Conservation (phyloP, 1,284 basidiomycete genomes). For the Vanrija sp. region DNA sequence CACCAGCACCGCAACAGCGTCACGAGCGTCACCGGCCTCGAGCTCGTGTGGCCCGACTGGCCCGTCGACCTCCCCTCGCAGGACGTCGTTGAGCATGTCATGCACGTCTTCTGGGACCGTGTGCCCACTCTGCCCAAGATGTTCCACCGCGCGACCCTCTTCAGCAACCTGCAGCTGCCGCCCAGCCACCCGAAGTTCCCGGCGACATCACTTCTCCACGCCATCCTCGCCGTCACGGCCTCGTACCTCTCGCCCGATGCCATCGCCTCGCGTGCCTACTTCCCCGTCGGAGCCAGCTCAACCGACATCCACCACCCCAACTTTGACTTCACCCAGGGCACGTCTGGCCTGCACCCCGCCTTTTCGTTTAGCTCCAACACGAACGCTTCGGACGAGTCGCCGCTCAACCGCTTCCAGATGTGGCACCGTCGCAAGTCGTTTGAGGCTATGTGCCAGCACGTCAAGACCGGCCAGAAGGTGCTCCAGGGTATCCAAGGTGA, state of each 20-base stretch:
- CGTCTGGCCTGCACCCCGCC: neutral
- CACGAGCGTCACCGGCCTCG: neutral
- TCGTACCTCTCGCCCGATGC: constrained; percentile 27
- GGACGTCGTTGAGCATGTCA: constrained; percentile 33
- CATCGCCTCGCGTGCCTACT: constrained; percentile 30
- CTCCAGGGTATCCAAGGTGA: constrained; percentile 32
- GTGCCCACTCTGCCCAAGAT: constrained; percentile 35
- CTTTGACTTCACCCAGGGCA: constrained; percentile 16
- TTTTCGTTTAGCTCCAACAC: neutral
- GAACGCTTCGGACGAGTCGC: neutral
- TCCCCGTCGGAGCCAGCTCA: constrained; percentile 31
- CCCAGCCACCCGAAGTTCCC: constrained; percentile 36
- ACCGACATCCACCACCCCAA: constrained; percentile 30
- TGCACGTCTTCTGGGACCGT: constrained; percentile 39
- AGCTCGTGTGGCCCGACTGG: constrained; percentile 22
- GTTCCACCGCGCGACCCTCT: constrained; percentile 30
- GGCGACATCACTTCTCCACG: constrained; percentile 27
- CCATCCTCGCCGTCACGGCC: constrained; percentile 35
- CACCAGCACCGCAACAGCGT: neutral
- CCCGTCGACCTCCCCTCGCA: constrained; percentile 34
- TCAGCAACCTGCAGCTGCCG: constrained; percentile 27
- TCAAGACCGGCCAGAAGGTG: constrained; percentile 29
- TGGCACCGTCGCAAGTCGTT: constrained; percentile 43
- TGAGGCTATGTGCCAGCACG: constrained; percentile 16
- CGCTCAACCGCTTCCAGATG: constrained; percentile 37